Percentiles rank a stretch among this genome's conserved stretches.
These are phyloP conservation scores for Myriosclerotinia curreyana DNA, from an alignment of 2,329 filamentous ascomycete species.

Conservation along the genomic window DNA sequence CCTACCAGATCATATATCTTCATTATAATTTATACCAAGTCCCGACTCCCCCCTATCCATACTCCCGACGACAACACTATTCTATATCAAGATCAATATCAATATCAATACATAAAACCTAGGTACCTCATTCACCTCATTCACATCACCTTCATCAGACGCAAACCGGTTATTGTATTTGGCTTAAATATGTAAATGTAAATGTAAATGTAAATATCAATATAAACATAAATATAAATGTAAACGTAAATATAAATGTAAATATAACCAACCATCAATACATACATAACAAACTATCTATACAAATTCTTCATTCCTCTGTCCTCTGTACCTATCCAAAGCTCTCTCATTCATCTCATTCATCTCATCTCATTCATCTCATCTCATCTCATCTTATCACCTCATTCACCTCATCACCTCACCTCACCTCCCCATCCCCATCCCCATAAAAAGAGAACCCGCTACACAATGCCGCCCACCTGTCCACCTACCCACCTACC, in stretches of 20 bases:
- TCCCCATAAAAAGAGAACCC: not conserved
- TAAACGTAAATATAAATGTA: too few species aligned
- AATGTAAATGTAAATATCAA: too few species aligned
- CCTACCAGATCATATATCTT: too few species aligned
- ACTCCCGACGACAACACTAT: too few species aligned
- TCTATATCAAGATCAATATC: too few species aligned
- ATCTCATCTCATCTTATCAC: not conserved
- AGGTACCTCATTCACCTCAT: too few species aligned
- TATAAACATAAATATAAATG: too few species aligned
- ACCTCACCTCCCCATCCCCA: not conserved
- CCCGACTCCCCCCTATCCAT: not conserved
- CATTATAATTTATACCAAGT: not conserved
- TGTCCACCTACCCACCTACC: not conserved
- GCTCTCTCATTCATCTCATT: not conserved
- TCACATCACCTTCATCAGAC: too few species aligned
- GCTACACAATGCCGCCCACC: not conserved
- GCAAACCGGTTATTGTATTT: too few species aligned
- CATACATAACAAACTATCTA: constrained; percentile 3
- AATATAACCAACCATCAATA: constrained; percentile 1
- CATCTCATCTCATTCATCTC: constrained; percentile 5
- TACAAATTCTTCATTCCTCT: not conserved
- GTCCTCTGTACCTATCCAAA: not conserved
- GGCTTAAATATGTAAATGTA: too few species aligned
- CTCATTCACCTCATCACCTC: not conserved
- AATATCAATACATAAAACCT: too few species aligned